These are phyloP conservation scores for Colletotrichum limetticola DNA, from an alignment of 2,329 filamentous ascomycete species.

Conservation along the genomic window DNA sequence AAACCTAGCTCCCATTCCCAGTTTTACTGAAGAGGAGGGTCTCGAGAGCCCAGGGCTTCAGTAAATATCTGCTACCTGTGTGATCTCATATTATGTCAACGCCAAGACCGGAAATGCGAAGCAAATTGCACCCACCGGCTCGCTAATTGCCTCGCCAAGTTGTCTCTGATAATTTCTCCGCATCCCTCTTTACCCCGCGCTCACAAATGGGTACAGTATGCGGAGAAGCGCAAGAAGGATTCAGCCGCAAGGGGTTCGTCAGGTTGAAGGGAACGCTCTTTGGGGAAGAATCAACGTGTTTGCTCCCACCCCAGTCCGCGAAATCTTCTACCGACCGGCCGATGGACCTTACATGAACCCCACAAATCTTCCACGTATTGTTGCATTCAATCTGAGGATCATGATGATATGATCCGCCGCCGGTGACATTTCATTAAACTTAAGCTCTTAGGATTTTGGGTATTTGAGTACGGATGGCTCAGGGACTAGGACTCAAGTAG, in stretches of 20 bases:
- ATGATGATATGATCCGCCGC: background rate
- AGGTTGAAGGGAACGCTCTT: background rate
- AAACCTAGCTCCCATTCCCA: background rate
- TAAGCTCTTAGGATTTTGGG: background rate
- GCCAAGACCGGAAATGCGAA: background rate
- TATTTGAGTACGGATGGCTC: slow-evolving; percentile 8
- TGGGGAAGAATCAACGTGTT: background rate
- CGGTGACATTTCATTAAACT: background rate
- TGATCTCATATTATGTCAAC: background rate
- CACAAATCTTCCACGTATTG: slow-evolving; percentile 35
- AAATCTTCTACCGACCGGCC: slow-evolving; percentile 22
- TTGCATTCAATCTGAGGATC: background rate
- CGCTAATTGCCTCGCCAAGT: background rate
- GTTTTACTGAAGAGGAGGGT: background rate
- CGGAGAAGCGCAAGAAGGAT: slow-evolving; percentile 1
- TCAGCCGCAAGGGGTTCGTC: slow-evolving; percentile 10
- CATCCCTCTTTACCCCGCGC: slow-evolving; percentile 1
- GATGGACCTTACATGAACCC: slow-evolving; percentile 3
- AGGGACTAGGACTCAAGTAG: background rate
- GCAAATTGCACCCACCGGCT: background rate
- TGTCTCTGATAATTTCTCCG: slow-evolving; percentile 1
- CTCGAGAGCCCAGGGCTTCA: background rate
- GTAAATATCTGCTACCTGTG: background rate
- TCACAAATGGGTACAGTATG: background rate
- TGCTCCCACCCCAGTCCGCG: slow-evolving; percentile 3